A percentile compares a stretch with the other conserved stretches of the same genome.
These are phyloP conservation scores for Cercospora nicotianae DNA, from an alignment of 2,329 filamentous ascomycete genomes.

Conservation along the genomic window DNA sequence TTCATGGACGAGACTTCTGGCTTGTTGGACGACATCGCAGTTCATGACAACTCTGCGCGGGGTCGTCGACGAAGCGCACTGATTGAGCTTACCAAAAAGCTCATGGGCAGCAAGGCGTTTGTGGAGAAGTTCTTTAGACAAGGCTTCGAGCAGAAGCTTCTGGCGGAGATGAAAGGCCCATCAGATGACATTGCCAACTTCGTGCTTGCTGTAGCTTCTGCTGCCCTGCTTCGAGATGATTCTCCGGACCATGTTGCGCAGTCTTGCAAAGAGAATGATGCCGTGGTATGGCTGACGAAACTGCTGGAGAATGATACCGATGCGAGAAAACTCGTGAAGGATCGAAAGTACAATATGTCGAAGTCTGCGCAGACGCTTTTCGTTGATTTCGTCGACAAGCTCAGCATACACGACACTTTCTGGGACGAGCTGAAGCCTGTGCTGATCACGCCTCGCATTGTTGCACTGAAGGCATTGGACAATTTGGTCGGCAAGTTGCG, in stretches of 20 bases:
- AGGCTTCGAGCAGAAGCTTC: constrained; percentile 67
- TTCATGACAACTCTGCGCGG: constrained; percentile 43
- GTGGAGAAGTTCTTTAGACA: constrained; percentile 71
- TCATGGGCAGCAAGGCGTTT: constrained; percentile 59
- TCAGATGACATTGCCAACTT: constrained; percentile 56
- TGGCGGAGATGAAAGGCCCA: constrained; percentile 56
- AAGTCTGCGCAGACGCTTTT: constrained; percentile 62
- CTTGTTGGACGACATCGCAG: constrained; percentile 60
- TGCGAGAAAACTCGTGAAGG: constrained; percentile 60
- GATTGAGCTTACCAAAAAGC: constrained; percentile 56
- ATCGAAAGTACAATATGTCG: constrained; percentile 68
- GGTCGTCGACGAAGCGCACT: constrained; percentile 55
- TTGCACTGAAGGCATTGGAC: constrained; percentile 66
- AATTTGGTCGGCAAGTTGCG: constrained; percentile 55
- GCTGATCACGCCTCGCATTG: constrained; percentile 60
- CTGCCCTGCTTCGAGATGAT: constrained; percentile 62
- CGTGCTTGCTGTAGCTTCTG: constrained; percentile 62
- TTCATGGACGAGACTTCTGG: constrained; percentile 58
- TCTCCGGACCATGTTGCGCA: constrained; percentile 60
- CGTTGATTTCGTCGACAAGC: constrained; percentile 51
- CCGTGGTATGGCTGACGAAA: constrained; percentile 49
- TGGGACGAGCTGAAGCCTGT: constrained; percentile 60
- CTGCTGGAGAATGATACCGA: constrained; percentile 52
- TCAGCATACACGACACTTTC: constrained; percentile 48
- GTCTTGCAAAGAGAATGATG: constrained; percentile 46